Percentiles rank a stretch among this genome's conserved stretches.
Evolutionary conservation across 2,329 filamentous ascomycete genomes (phyloP).

Genomic region (Beauveria medogensis): DNA sequence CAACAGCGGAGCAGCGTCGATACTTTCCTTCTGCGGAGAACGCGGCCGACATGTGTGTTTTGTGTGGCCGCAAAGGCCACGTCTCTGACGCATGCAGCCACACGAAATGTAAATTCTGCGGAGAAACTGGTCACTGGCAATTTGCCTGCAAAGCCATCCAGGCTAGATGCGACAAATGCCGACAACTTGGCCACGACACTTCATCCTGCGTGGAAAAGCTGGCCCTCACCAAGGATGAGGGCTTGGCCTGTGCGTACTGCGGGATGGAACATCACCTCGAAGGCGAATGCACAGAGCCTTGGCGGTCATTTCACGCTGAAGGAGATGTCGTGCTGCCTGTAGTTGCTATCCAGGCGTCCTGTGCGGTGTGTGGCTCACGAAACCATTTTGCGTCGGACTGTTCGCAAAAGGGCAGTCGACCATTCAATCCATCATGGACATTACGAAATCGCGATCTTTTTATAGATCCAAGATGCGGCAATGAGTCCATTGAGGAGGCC

Average conservation of each 20-base stretch:
- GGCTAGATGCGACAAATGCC: slow-evolving; percentile 50
- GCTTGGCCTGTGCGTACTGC: slow-evolving; percentile 54
- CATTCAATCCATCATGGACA: slow-evolving; percentile 43
- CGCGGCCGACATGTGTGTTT: slow-evolving; percentile 38
- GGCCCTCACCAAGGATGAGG: slow-evolving; percentile 41
- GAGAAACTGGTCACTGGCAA: slow-evolving; percentile 36
- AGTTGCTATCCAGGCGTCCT: slow-evolving; percentile 40
- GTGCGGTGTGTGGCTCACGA: slow-evolving; percentile 46
- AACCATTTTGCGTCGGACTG: slow-evolving; percentile 54
- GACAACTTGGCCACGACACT: slow-evolving; percentile 50
- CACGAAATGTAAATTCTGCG: slow-evolving; percentile 41
- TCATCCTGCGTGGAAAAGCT: slow-evolving; percentile 49
- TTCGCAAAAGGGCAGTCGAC: slow-evolving; percentile 17
- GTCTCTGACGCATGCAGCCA: slow-evolving; percentile 35
- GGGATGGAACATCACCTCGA: slow-evolving; percentile 49
- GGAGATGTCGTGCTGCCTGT: slow-evolving; percentile 38
- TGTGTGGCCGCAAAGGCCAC: slow-evolving; percentile 44
- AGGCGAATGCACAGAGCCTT: slow-evolving; percentile 49
- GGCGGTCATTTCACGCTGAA: slow-evolving; percentile 45
- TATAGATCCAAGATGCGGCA: slow-evolving; percentile 35
- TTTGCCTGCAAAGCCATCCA: slow-evolving; percentile 41
- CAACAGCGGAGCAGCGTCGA: slow-evolving; percentile 23
- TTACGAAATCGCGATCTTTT: slow-evolving; percentile 40
- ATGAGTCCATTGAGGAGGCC: slow-evolving; percentile 30
- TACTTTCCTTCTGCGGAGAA: slow-evolving; percentile 45